Percentiles rank a stretch among this genome's conserved stretches.
These are phyloP conservation scores for Erucastrum elatum DNA, from an alignment of 345 rosid genomes.

Conservation along the genomic window DNA sequence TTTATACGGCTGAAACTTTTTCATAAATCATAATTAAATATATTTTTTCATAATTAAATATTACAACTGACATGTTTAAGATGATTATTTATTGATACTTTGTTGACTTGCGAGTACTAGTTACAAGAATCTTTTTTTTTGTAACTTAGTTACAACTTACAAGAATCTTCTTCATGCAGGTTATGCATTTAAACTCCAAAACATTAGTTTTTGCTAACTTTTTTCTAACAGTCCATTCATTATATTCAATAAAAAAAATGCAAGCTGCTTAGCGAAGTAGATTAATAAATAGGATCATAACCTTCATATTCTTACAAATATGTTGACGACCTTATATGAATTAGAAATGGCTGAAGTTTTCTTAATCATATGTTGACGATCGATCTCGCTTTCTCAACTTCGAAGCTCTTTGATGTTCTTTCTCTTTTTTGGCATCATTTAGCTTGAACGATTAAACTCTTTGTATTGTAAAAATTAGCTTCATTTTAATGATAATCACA, in stretches of 20 bases:
- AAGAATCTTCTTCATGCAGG: neutral
- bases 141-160: neutral
- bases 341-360: neutral
- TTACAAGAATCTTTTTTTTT: neutral
- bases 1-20: neutral
- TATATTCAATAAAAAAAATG: neutral
- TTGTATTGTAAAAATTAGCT: too few species aligned
- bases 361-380: too few species aligned
- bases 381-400: too few species aligned
- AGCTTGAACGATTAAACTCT: too few species aligned
- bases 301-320: neutral
- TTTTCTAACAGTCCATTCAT: neutral
- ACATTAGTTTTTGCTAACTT: neutral
- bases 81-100: constrained; percentile 17
- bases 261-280: neutral
- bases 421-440: too few species aligned
- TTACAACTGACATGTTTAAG: constrained; percentile 1
- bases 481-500: too few species aligned
- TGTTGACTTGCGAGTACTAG: constrained; percentile 2
- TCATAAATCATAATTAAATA: constrained; percentile 1
- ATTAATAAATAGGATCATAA: neutral
- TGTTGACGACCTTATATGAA: neutral
- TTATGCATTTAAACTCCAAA: constrained; percentile 5
- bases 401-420: too few species aligned
- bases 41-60: neutral